Conservation (phyloP, 257 asterid genomes). For the Paraleonurus japonicus region DNA sequence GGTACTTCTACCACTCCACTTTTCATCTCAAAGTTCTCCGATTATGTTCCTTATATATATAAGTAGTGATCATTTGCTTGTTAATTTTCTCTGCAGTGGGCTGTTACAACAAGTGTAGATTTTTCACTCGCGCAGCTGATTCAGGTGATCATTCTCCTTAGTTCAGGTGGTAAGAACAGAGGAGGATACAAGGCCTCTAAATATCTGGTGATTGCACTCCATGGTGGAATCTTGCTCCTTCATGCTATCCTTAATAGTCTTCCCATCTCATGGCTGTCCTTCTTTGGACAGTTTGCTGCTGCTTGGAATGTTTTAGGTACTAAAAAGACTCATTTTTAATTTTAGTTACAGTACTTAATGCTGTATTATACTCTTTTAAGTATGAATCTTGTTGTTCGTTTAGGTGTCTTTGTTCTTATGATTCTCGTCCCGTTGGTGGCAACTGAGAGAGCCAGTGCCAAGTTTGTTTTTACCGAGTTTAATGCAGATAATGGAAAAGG, state of each 20-base stretch:
- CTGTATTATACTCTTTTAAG: neutral
- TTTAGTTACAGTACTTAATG: neutral
- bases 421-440: constrained; percentile 81
- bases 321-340: neutral
- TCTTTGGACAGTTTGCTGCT: constrained; percentile 85
- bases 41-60: neutral
- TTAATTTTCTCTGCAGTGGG: constrained; percentile 76
- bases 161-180: constrained; percentile 86
- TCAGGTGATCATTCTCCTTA: constrained; percentile 83
- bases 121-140: constrained; percentile 91
- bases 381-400: constrained; percentile 12
- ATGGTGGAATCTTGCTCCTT: constrained; percentile 65
- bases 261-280: constrained; percentile 76
- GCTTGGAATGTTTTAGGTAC: constrained; percentile 91
- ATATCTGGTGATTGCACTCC: constrained; percentile 72
- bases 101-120: constrained; percentile 86
- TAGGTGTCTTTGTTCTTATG: constrained; percentile 96
- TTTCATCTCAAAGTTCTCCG: constrained; percentile 19
- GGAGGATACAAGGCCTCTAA: constrained; percentile 91
- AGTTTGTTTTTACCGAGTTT: constrained; percentile 83
- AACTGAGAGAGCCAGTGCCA: constrained; percentile 67
- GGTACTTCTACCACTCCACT: constrained; percentile 45
- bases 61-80: constrained; percentile 24
- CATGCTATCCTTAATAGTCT: constrained; percentile 86
- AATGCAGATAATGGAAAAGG: constrained; percentile 77